These are phyloP conservation scores for Umbelopsis vinacea DNA, from an alignment of 192 early-diverging fungal genomes.

Conservation along the genomic window DNA sequence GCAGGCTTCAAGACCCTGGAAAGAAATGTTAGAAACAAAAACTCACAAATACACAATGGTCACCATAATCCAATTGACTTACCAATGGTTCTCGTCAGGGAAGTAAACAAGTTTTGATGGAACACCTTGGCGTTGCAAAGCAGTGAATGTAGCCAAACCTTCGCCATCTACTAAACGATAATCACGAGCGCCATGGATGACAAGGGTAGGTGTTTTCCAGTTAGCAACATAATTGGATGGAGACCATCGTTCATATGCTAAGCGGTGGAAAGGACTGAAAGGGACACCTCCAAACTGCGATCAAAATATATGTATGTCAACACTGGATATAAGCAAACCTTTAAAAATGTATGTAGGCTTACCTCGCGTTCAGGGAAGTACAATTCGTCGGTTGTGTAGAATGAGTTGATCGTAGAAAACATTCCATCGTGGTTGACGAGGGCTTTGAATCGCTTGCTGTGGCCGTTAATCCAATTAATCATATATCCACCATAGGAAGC, in stretches of 20 bases:
- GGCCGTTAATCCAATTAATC: conserved; percentile 86
- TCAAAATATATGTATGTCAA: neutral
- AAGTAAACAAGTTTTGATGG: conserved; percentile 76
- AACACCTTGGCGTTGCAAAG: conserved; percentile 73
- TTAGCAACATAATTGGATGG: conserved; percentile 70
- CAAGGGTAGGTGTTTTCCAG: conserved; percentile 79
- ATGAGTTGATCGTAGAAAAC: conserved; percentile 61
- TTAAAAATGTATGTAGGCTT: neutral
- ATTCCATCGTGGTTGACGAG: conserved; percentile 80
- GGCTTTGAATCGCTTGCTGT: conserved; percentile 66
- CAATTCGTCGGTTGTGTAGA: conserved; percentile 79
- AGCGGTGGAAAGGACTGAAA: conserved; percentile 49
- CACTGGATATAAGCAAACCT: too few species aligned
- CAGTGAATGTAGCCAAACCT: conserved; percentile 74
- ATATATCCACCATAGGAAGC: conserved; percentile 83
- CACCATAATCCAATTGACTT: neutral
- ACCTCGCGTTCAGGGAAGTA: conserved; percentile 80
- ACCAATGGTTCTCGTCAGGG: conserved; percentile 65
- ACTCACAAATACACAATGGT: neutral
- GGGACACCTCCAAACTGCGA: conserved; percentile 65
- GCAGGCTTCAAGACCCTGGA: conserved; percentile 73
- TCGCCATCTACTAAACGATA: conserved; percentile 74
- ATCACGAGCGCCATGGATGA: conserved; percentile 74
- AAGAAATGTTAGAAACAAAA: too few species aligned
- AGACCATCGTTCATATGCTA: conserved; percentile 67